Base-by-base conservation (phyloP, 768 basidiomycete genomes). In the Dacryopinax primogenitus region DNA sequence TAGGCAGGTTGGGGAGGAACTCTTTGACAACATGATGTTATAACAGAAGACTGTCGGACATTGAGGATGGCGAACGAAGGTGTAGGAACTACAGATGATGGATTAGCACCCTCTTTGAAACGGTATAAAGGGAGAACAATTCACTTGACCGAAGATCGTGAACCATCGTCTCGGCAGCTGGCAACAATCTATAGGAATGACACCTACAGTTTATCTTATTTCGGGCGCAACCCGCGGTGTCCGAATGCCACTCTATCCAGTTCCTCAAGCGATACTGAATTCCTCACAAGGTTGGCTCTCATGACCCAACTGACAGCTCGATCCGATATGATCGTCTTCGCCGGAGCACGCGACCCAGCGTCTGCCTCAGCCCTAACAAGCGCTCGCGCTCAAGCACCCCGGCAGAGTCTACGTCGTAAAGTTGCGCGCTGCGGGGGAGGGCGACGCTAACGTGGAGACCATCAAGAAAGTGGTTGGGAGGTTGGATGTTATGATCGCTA, bases 401-500 rank as follows among this genome's bases (percentile, higher is more conserved):
- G 65, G 32, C 23, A 64, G 64, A 16, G 16, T 69, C 37, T 33
- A 65, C 23, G 63, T 68, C 11, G 37, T 71, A 63, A 64, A 67
- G 65, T 62, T 70, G 35, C 62, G 35, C 16, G 64, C 66, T 0
- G 67, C 61, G n/a, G 68, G 23, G 15, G 64, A 67, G 21, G 67
- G 68, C 21, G 33, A 35, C 16, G 67, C 65, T 3, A 67, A 67
- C 0, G 65, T 66, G 0, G 41, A 66, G 33, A 18, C 33, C 2
- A 62, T 71, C 63, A 61, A 67, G 61, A 41, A 36, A 16, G 64
- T 65, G 18, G 66, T 62, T 2, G 71, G 68, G 2, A 63, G 64
- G 23, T 9, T 71, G 0, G 69, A 70, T 45, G 69, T 69, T 12
- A 39, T 71, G 39, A 66, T 71, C 33, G 69, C 69, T 30, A 71